A percentile compares a stretch with the other conserved stretches of the same genome.
These are phyloP conservation scores for Cordyceps tenuipes DNA, from an alignment of 2,329 filamentous ascomycete species.

Conservation along the genomic window DNA sequence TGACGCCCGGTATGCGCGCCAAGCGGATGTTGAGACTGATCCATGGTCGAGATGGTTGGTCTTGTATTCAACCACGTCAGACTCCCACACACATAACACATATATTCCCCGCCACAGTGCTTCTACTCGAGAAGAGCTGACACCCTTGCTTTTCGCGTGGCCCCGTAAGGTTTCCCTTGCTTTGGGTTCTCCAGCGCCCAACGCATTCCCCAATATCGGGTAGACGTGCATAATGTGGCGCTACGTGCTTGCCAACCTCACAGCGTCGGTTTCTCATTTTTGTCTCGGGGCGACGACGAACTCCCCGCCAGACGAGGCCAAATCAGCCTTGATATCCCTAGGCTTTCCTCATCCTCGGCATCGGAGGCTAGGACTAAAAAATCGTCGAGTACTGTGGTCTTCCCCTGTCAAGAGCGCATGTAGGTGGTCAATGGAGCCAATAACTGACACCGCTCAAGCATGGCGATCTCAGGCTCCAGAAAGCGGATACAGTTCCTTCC, in stretches of 20 bases:
- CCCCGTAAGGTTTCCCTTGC: slow-evolving; percentile 3
- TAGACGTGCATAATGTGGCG: slow-evolving; percentile 8
- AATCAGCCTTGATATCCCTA: not conserved
- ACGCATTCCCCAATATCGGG: slow-evolving; percentile 4
- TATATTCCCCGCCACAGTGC: not conserved
- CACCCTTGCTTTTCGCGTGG: not conserved
- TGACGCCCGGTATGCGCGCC: not conserved
- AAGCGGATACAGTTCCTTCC: slow-evolving; percentile 7
- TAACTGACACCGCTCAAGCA: slow-evolving; percentile 3
- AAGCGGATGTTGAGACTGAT: not conserved
- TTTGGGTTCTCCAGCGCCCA: slow-evolving; percentile 5
- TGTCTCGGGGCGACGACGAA: not conserved
- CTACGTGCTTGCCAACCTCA: not conserved
- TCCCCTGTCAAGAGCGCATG: not conserved
- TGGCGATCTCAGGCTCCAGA: not conserved
- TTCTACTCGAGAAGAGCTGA: not conserved
- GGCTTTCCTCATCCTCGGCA: not conserved
- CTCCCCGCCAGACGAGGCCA: not conserved
- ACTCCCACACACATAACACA: not conserved
- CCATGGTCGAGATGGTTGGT: slow-evolving; percentile 4
- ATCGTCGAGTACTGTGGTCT: not conserved
- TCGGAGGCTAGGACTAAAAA: not conserved
- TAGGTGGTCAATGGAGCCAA: slow-evolving; percentile 2
- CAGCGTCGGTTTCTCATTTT: not conserved
- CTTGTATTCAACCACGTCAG: slow-evolving; percentile 10